A percentile compares a stretch with the other conserved stretches of the same genome.
These are phyloP conservation scores for Sapria himalayana DNA, from an alignment of 345 rosid genomes.

Conservation along the genomic window DNA sequence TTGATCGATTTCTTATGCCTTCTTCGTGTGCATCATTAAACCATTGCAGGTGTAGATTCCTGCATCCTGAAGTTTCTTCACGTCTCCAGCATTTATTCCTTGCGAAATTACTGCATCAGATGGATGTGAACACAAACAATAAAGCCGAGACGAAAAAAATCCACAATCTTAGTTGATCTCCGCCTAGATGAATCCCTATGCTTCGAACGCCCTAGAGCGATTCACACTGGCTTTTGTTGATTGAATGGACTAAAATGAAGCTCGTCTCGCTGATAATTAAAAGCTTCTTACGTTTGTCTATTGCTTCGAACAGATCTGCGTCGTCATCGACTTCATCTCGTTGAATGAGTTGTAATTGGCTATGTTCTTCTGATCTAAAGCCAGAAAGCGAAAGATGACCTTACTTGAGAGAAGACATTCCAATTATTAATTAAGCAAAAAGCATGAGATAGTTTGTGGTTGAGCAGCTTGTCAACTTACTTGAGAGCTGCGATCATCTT, in stretches of 20 bases:
- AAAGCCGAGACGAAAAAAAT: neutral
- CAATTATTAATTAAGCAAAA: neutral
- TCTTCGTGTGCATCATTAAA: conserved; percentile 93
- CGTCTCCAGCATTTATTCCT: conserved; percentile 87
- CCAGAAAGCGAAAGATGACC: neutral
- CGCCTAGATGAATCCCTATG: too few species aligned
- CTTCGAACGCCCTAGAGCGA: too few species aligned
- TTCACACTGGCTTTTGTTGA: too few species aligned
- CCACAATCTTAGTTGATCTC: too few species aligned
- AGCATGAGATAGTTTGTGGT: conserved; percentile 3
- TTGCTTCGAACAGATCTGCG: conserved; percentile 55
- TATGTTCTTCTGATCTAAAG: conserved; percentile 41
- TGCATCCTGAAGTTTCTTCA: conserved; percentile 83
- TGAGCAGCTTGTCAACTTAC: conserved; percentile 20
- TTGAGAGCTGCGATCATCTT: conserved; percentile 58
- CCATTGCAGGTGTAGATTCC: conserved; percentile 94
- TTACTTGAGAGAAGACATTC: neutral
- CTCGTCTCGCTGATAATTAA: neutral
- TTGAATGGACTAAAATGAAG: neutral
- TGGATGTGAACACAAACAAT: neutral
- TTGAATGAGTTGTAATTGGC: conserved; percentile 51
- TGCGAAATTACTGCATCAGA: conserved; percentile 37
- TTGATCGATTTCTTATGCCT: conserved; percentile 19
- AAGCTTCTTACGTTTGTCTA: conserved; percentile 35
- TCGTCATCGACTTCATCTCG: conserved; percentile 51